Evolutionary conservation across 176 grass and related monocot genomes (phyloP).

Genomic region (Tillandsia leiboldiana): DNA sequence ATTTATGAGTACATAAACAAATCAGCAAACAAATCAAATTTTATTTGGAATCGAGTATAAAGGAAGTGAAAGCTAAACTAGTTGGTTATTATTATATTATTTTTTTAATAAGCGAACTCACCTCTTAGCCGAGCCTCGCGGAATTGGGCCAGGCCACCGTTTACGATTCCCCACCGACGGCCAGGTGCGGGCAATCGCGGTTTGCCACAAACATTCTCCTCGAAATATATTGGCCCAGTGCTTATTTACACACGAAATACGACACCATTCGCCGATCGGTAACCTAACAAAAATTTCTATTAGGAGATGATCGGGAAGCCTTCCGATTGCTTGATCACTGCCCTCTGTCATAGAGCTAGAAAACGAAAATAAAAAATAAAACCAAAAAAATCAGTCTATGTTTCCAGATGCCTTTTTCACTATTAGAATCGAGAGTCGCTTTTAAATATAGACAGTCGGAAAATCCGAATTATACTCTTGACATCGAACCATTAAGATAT

Average conservation of each 20-base stretch:
- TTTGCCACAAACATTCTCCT: slow-evolving; percentile 86
- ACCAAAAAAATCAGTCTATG: no score
- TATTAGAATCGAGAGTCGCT: no score
- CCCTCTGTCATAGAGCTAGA: slow-evolving; percentile 48
- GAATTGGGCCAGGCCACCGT: slow-evolving; percentile 97
- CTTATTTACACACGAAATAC: slow-evolving; percentile 73
- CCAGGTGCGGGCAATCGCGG: slow-evolving; percentile 59
- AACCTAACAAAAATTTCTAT: slow-evolving; percentile 63
- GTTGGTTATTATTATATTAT: not conserved
- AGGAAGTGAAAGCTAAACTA: not conserved
- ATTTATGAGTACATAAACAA: not conserved
- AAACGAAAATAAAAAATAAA: slow-evolving; percentile 1
- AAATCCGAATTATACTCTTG: no score
- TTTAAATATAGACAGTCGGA: no score
- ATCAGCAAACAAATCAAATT: not conserved
- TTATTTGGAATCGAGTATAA: not conserved
- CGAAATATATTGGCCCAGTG: slow-evolving; percentile 65
- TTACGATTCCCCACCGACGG: slow-evolving; percentile 46
- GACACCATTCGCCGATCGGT: slow-evolving; percentile 58
- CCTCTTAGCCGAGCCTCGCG: slow-evolving; percentile 77
- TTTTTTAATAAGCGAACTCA: slow-evolving; percentile 28
- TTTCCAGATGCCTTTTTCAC: no score
- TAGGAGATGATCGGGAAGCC: slow-evolving; percentile 81
- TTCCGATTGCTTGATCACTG: slow-evolving; percentile 39
- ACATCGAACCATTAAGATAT: no score